A percentile compares a stretch with the other conserved stretches of the same genome.
phyloP scores from a whole-genome alignment of 495 filamentous ascomycete genomes.

The Recurvomyces mirabilis region DNA sequence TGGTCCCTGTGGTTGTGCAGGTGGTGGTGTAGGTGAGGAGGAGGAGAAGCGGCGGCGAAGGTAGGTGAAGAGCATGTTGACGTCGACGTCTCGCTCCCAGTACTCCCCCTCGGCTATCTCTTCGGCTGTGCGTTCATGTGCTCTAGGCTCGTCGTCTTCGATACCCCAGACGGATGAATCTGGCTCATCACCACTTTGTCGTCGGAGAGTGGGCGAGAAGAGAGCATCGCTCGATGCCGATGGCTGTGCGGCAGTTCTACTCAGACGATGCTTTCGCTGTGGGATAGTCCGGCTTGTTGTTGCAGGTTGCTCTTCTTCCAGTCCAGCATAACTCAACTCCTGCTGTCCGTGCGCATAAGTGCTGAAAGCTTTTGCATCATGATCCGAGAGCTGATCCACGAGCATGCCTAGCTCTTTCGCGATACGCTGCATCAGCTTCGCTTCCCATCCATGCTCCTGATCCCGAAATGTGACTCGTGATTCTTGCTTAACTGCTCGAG shows the following conservation, averaged over 20 bases:
- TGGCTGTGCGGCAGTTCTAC: not conserved
- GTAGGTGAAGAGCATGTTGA: slow-evolving; percentile 80
- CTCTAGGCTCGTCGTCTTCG: slow-evolving; percentile 47
- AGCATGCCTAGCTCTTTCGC: slow-evolving; percentile 76
- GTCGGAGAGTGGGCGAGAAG: slow-evolving; percentile 9
- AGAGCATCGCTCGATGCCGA: slow-evolving; percentile 5
- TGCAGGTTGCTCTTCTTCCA: slow-evolving; percentile 18
- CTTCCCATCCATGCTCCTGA: slow-evolving; percentile 48
- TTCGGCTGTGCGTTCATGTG: slow-evolving; percentile 16
- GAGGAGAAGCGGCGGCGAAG: slow-evolving; percentile 61
- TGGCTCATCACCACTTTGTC: slow-evolving; percentile 7
- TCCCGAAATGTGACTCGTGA: slow-evolving; percentile 13
- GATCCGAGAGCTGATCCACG: slow-evolving; percentile 69
- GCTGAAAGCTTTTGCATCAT: slow-evolving; percentile 66
- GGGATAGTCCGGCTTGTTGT: too few species aligned
- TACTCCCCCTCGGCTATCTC: slow-evolving; percentile 43
- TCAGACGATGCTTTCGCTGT: slow-evolving; percentile 4
- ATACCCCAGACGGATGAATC: slow-evolving; percentile 28
- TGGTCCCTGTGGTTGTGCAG: slow-evolving; percentile 3
- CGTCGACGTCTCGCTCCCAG: slow-evolving; percentile 79
- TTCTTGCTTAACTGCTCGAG: slow-evolving; percentile 11
- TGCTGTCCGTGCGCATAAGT: slow-evolving; percentile 45
- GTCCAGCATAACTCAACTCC: slow-evolving; percentile 41
- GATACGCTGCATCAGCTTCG: slow-evolving; percentile 67
- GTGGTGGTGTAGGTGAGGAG: not conserved